Evolutionary conservation across 768 basidiomycete species (phyloP), one percentile per base, ranked within the genome.

Genomic region (Dentipellis sp.): DNA sequence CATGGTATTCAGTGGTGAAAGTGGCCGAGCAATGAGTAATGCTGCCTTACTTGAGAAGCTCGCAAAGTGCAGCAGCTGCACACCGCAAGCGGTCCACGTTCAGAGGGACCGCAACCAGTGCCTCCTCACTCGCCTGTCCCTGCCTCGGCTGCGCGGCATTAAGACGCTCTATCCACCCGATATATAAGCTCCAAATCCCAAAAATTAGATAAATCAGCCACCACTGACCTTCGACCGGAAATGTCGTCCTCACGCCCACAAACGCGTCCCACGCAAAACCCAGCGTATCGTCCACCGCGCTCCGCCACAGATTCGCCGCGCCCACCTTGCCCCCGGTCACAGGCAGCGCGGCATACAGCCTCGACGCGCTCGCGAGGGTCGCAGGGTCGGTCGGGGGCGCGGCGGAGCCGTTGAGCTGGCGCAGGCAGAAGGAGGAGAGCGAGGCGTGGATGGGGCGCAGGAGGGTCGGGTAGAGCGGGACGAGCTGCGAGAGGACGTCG

Each of bases 291-390:
- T 91, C 87, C 22, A 91, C 57, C 14, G 81, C 82, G 62, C 86
- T 89, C 59, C 84, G 77, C 91, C 91, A 93, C 5, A 86, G 62
- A 52, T 73, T 79, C 10, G 81, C 74, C 14, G 83, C 82, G 22
- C 84, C 87, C 9, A 88, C 82, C 68, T 91, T 93, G 8, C 91
- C 91, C 19, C 88, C 88, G 0, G 86, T 83, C 29, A 80, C 69
- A 67, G 85, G 85, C 5, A 93, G 74, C 21, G 75, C 69, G 3
- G 83, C 71, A 56, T 84, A 87, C 19, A 93, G 74, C 17, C 70
- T 65, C 6, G 82, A 81, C 2, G 84, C 76, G 12, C 73, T 42
- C 70, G 61, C 0, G 81, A 57, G 5, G 85, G 62, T 21, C 65
- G 56, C 19, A 16, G 53, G 34, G 50, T 75, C 71, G 3, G 72